These are phyloP conservation scores for Eruca vesicaria DNA, from an alignment of 441 rosid genomes.

Conservation along the genomic window DNA sequence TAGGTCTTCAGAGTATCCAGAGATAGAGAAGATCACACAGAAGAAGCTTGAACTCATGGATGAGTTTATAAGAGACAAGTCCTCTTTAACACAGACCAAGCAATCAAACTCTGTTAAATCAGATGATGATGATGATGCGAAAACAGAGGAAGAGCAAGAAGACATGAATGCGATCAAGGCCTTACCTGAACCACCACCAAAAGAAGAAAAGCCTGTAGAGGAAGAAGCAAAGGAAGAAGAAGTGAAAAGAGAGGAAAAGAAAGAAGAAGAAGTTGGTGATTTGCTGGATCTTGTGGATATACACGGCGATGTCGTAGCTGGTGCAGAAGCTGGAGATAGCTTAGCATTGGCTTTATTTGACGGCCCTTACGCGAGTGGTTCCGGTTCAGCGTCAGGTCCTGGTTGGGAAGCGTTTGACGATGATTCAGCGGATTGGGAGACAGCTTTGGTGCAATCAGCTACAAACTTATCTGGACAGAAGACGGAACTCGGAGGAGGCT, in stretches of 20 bases:
- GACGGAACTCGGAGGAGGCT: slow-evolving; percentile 44
- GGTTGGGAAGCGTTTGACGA: slow-evolving; percentile 74
- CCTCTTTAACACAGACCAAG: slow-evolving; percentile 41
- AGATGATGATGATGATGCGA: slow-evolving; percentile 25
- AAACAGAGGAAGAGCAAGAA: slow-evolving; percentile 35
- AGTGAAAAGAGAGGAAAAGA: slow-evolving; percentile 18
- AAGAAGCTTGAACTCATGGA: slow-evolving; percentile 86
- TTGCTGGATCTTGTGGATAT: slow-evolving; percentile 59
- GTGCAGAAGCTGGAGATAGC: slow-evolving; percentile 43
- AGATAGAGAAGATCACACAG: slow-evolving; percentile 68
- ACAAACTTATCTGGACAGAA: slow-evolving; percentile 45
- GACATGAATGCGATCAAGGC: slow-evolving; percentile 56
- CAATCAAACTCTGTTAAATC: slow-evolving; percentile 6
- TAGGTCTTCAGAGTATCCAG: slow-evolving; percentile 78
- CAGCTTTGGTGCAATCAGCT: slow-evolving; percentile 67
- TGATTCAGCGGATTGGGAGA: slow-evolving; percentile 67
- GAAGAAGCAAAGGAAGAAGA: slow-evolving; percentile 33
- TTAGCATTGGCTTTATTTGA: slow-evolving; percentile 74
- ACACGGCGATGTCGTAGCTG: slow-evolving; percentile 27
- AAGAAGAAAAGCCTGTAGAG: slow-evolving; percentile 21
- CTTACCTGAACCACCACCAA: slow-evolving; percentile 55
- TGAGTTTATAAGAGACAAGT: slow-evolving; percentile 72
- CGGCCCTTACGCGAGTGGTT: slow-evolving; percentile 32
- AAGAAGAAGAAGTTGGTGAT: slow-evolving; percentile 46
- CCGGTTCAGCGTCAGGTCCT: slow-evolving; percentile 27